Percentiles rank a stretch among this genome's conserved stretches.
Evolutionary conservation across 306 rosid species (phyloP).

Genomic region (Carpinus fangiana): DNA sequence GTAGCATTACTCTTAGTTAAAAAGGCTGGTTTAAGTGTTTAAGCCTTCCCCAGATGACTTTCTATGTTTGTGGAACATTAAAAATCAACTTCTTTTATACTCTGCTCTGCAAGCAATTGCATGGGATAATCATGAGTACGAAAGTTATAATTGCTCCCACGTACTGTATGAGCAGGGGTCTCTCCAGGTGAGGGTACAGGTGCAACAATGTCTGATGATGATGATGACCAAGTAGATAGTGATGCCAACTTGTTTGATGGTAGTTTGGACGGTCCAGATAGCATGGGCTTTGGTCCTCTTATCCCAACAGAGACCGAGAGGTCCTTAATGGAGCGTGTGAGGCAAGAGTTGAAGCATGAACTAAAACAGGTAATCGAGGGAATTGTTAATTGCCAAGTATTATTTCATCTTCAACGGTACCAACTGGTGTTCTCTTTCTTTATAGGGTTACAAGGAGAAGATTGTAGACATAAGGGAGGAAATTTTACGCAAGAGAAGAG

Average conservation of each 20-base stretch:
- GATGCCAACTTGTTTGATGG: constrained; percentile 85
- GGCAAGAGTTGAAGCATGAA: constrained; percentile 95
- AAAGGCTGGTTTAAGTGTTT: background rate
- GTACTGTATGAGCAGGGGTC: constrained; percentile 61
- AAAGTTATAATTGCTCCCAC: constrained; percentile 12
- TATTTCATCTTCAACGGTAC: constrained; percentile 17
- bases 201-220: constrained; percentile 98
- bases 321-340: constrained; percentile 96
- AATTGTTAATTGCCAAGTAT: constrained; percentile 8
- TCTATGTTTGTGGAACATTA: background rate
- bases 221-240: constrained; percentile 85
- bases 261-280: constrained; percentile 72
- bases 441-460: constrained; percentile 90
- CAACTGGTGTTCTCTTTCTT: background rate
- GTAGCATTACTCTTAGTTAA: too few relatives aligned
- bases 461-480: constrained; percentile 97
- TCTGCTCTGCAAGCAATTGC: background rate
- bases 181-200: constrained; percentile 98
- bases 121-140: constrained; percentile 5
- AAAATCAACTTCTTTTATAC: background rate
- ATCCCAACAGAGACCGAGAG: constrained; percentile 96
- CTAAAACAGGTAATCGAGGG: constrained; percentile 64
- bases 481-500: constrained; percentile 95
- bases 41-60: background rate
- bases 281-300: constrained; percentile 97